Conservation (phyloP, 176 grass and related monocot genomes). For the Miscanthus lutarioriparius region DNA sequence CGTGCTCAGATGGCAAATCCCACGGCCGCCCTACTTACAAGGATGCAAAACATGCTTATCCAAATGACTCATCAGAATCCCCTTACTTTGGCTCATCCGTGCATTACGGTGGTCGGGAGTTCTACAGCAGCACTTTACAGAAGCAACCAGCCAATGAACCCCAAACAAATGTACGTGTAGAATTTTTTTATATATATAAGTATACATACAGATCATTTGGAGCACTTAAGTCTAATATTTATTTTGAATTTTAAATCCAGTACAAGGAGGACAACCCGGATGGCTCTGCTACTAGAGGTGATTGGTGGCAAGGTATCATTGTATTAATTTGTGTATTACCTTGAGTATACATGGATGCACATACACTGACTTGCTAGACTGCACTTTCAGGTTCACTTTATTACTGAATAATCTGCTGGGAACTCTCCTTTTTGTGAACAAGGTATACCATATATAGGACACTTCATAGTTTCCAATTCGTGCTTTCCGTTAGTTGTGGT, state of each 20-base stretch:
- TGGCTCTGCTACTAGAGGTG: no score
- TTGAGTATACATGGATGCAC: neutral
- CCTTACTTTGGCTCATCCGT: constrained; percentile 82
- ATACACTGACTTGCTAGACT: constrained; percentile 6
- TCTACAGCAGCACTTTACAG: constrained; percentile 58
- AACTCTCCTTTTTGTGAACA: constrained; percentile 42
- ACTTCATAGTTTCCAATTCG: neutral
- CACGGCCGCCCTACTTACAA: constrained; percentile 36
- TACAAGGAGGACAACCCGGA: no score
- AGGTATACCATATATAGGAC: constrained; percentile 26
- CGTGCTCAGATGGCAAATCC: constrained; percentile 51
- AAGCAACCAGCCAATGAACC: constrained; percentile 38
- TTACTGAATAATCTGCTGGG: constrained; percentile 61
- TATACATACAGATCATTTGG: no score
- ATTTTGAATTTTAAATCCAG: no score
- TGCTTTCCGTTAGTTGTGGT: neutral
- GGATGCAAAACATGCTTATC: constrained; percentile 53
- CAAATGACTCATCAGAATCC: constrained; percentile 52
- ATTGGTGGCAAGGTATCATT: no score
- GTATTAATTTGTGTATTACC: no score
- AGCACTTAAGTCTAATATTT: no score
- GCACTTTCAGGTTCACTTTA: constrained; percentile 86
- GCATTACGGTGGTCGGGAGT: constrained; percentile 90
- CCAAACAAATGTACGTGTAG: constrained; percentile 26
- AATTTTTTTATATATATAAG: no score